These are phyloP conservation scores for Choanephora cucurbitarum DNA, from an alignment of 371 early-diverging fungal genomes.

Conservation along the genomic window DNA sequence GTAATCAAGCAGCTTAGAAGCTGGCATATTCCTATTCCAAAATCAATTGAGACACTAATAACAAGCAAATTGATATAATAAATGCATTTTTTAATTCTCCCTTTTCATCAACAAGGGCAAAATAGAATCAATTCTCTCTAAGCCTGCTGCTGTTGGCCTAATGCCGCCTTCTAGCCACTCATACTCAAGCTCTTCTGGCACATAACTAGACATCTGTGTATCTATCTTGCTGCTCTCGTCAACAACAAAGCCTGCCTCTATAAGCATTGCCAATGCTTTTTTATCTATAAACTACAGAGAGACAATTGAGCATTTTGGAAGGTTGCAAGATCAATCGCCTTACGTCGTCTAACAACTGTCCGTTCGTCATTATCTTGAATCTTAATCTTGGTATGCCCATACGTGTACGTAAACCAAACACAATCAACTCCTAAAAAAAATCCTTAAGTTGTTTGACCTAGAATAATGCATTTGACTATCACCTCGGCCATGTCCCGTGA, in stretches of 20 bases:
- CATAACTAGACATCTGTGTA: conserved; percentile 7
- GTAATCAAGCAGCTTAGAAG: conserved; percentile 14
- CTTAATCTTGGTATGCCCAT: conserved; percentile 53
- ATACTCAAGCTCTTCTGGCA: conserved; percentile 25
- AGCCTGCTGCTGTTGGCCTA: conserved; percentile 44
- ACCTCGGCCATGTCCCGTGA: conserved; percentile 26
- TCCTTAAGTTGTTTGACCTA: background rate
- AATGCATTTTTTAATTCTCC: conserved; percentile 1
- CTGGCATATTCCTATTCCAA: conserved; percentile 36
- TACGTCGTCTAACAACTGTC: conserved; percentile 27
- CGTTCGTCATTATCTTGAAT: conserved; percentile 35
- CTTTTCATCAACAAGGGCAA: conserved; percentile 25
- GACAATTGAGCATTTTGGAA: no score
- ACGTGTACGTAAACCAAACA: conserved; percentile 72
- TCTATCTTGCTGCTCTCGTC: conserved; percentile 16
- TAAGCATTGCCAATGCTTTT: conserved; percentile 24
- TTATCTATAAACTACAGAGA: conserved; percentile 25
- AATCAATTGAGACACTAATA: conserved; percentile 19
- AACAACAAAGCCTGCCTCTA: conserved; percentile 28
- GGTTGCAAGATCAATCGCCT: background rate
- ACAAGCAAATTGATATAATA: background rate
- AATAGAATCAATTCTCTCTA: conserved; percentile 43
- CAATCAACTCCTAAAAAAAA: conserved; percentile 57
- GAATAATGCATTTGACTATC: background rate
- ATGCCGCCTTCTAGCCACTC: conserved; percentile 35